Conservation (phyloP, 139 green algal species). For the Picochlorum sp. region DNA sequence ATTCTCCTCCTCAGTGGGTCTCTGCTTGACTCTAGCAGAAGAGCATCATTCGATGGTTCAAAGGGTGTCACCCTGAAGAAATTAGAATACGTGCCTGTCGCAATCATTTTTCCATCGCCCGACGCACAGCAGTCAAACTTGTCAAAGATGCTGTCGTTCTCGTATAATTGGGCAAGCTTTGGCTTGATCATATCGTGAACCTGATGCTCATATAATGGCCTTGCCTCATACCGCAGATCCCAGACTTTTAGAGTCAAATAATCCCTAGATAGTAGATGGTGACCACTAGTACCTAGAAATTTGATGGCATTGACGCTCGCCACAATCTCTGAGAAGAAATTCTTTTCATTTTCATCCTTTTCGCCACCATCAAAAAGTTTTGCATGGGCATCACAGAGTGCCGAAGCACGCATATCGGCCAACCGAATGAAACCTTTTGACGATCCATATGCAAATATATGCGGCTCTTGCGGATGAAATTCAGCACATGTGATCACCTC, state of each 20-base stretch:
- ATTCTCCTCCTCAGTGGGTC: slow-evolving; percentile 67
- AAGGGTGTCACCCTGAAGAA: slow-evolving; percentile 63
- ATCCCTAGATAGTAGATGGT: slow-evolving; percentile 83
- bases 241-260: slow-evolving; percentile 99
- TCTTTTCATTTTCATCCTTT: slow-evolving; percentile 37
- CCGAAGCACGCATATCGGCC: slow-evolving; percentile 80
- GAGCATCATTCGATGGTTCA: not conserved
- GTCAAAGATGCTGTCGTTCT: slow-evolving; percentile 99
- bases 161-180: slow-evolving; percentile 95
- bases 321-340: slow-evolving; percentile 98
- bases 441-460: slow-evolving; percentile 86
- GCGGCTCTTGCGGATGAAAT: slow-evolving; percentile 86
- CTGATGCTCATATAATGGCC: slow-evolving; percentile 73
- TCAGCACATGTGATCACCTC: slow-evolving; percentile 96
- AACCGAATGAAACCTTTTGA: slow-evolving; percentile 93
- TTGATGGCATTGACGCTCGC: slow-evolving; percentile 86
- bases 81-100: slow-evolving; percentile 92
- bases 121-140: slow-evolving; percentile 95
- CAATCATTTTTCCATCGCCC: slow-evolving; percentile 60
- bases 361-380: slow-evolving; percentile 76
- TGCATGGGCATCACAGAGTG: slow-evolving; percentile 79
- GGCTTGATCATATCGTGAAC: slow-evolving; percentile 87
- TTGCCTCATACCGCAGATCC: slow-evolving; percentile 85
- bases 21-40: slow-evolving; percentile 60
- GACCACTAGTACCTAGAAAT: slow-evolving; percentile 90